phyloP scores from a whole-genome alignment of 495 filamentous ascomycete genomes.

The Lineolata rhizophorae region DNA sequence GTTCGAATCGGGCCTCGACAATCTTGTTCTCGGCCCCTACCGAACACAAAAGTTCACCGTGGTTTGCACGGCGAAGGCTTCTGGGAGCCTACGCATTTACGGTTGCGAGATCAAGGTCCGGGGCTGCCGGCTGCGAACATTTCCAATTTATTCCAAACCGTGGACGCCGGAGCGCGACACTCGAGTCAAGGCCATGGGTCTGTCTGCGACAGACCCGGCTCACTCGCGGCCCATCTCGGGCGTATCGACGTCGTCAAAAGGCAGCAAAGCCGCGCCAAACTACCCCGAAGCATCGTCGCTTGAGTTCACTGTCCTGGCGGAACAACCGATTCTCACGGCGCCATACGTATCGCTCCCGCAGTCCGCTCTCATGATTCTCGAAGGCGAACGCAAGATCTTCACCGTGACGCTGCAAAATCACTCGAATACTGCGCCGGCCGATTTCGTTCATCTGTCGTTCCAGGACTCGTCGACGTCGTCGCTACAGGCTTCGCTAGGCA shows the following conservation, averaged over 20 bases:
- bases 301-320: constrained; percentile 45
- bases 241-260: constrained; percentile 12
- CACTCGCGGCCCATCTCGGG: constrained; percentile 33
- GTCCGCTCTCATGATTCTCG: constrained; percentile 73
- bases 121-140: constrained; percentile 59
- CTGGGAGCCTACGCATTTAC: constrained; percentile 48
- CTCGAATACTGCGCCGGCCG: constrained; percentile 46
- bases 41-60: constrained; percentile 60
- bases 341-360: constrained; percentile 61
- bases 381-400: constrained; percentile 63
- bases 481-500: constrained; percentile 48
- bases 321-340: constrained; percentile 55
- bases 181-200: constrained; percentile 55
- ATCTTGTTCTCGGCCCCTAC: constrained; percentile 51
- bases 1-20: constrained; percentile 41
- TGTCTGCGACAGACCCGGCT: constrained; percentile 33
- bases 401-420: constrained; percentile 60
- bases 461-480: constrained; percentile 66
- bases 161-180: constrained; percentile 49
- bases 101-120: constrained; percentile 62
- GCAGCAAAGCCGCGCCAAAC: constrained; percentile 13
- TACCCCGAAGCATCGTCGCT: constrained; percentile 23
- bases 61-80: constrained; percentile 36
- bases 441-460: constrained; percentile 70
- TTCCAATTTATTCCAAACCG: constrained; percentile 56